Percentiles rank a stretch among this genome's conserved stretches.
Evolutionary conservation across 257 asterid species (phyloP).

Genomic region (Ajuga chamaepitys): DNA sequence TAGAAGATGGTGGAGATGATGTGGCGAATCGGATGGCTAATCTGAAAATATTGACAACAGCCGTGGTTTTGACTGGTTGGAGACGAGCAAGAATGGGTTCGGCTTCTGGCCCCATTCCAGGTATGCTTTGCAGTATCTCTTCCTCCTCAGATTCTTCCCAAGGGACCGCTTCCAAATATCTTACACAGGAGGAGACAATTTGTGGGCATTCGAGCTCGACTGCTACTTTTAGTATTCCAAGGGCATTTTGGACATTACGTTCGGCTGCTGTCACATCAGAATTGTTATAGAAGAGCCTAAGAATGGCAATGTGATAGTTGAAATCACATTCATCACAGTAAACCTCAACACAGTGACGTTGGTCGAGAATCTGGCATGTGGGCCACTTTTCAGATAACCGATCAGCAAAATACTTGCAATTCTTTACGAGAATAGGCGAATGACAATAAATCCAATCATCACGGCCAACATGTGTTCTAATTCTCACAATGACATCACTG

Average conservation of each 20-base stretch:
- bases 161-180: conserved; percentile 82
- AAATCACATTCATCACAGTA: conserved; percentile 62
- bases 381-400: conserved; percentile 81
- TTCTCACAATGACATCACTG: conserved; percentile 80
- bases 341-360: conserved; percentile 84
- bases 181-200: conserved; percentile 55
- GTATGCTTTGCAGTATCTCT: conserved; percentile 66
- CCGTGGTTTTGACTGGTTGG: conserved; percentile 53
- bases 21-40: conserved; percentile 72
- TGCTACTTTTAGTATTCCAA: conserved; percentile 62
- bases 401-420: conserved; percentile 73
- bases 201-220: conserved; percentile 67
- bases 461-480: conserved; percentile 74
- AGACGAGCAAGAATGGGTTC: conserved; percentile 69
- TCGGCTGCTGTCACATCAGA: conserved; percentile 33
- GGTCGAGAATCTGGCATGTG: conserved; percentile 78
- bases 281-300: conserved; percentile 50
- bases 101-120: conserved; percentile 59
- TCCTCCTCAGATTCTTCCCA: conserved; percentile 98
- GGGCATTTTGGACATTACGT: conserved; percentile 61
- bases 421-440: conserved; percentile 41
- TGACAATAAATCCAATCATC: conserved; percentile 86
- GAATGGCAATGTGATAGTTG: conserved; percentile 55
- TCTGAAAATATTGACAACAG: conserved; percentile 43
- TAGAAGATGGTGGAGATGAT: conserved; percentile 43